Evolutionary conservation across 208 protist genomes (phyloP).

Genomic region (Trypanosoma melophagium): DNA sequence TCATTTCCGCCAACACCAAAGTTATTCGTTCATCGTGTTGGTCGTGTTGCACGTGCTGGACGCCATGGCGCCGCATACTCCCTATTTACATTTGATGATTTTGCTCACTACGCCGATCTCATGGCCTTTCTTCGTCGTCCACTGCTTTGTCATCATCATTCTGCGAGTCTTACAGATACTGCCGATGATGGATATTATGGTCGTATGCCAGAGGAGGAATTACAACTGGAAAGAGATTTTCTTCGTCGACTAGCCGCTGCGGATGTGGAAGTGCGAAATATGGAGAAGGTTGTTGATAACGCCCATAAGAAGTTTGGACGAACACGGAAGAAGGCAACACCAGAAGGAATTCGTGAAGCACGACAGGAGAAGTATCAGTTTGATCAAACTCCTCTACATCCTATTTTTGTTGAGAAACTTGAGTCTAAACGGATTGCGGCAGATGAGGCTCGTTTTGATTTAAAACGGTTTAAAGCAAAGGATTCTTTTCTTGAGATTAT

Average conservation of each 20-base stretch:
- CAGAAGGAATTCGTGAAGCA: conserved; percentile 84
- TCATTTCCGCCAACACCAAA: conserved; percentile 98
- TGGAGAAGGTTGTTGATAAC: conserved; percentile 81
- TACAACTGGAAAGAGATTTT: conserved; percentile 88
- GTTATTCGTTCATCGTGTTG: conserved; percentile 97
- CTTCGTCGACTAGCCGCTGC: conserved; percentile 56
- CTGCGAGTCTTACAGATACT: conserved; percentile 69
- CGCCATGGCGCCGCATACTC: conserved; percentile 94
- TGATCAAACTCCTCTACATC: conserved; percentile 78
- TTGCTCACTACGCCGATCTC: conserved; percentile 91
- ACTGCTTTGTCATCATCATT: conserved; percentile 48
- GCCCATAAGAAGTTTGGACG: conserved; percentile 89
- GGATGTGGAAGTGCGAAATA: conserved; percentile 78
- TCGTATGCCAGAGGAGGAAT: conserved; percentile 78
- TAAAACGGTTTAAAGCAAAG: conserved; percentile 82
- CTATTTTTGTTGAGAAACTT: conserved; percentile 73
- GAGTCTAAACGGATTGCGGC: conserved; percentile 55
- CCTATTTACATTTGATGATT: conserved; percentile 95
- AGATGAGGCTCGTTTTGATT: conserved; percentile 65
- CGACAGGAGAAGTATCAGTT: conserved; percentile 77
- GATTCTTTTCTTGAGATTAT: conserved; percentile 82
- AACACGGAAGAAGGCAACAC: conserved; percentile 89
- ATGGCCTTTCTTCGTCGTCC: conserved; percentile 85
- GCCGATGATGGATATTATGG: conserved; percentile 90
- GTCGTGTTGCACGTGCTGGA: conserved; percentile 98